Evolutionary conservation across 305 asterid genomes (phyloP).

Genomic region (Fraxinus latifolia): DNA sequence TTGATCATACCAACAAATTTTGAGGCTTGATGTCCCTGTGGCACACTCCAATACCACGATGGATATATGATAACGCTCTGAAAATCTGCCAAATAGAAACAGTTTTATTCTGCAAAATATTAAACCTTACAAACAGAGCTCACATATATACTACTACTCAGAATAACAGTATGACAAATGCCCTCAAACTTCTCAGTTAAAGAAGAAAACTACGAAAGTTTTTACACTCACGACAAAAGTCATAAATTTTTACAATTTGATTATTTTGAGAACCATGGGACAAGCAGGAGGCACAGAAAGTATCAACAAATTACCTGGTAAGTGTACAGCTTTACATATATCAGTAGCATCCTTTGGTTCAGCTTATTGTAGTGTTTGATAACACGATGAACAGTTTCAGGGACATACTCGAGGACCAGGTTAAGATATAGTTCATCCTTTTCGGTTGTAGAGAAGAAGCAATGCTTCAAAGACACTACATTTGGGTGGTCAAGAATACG

Average conservation of each 20-base stretch:
- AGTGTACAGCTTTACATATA: conserved; percentile 84
- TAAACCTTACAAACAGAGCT: conserved; percentile 10
- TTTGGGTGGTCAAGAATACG: conserved; percentile 96
- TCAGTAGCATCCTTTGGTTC: conserved; percentile 90
- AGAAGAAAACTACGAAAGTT: not conserved
- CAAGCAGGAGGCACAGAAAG: not conserved
- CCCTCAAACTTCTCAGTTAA: not conserved
- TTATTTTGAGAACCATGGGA: not conserved
- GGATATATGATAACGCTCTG: conserved; percentile 89
- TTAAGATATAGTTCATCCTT: conserved; percentile 90
- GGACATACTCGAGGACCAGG: conserved; percentile 95
- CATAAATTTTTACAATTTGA: not conserved
- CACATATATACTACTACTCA: not conserved
- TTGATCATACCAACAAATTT: conserved; percentile 47
- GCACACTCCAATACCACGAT: conserved; percentile 78
- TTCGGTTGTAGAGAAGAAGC: conserved; percentile 95
- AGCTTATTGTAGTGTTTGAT: conserved; percentile 84
- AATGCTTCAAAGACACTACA: conserved; percentile 82
- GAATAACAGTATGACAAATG: not conserved
- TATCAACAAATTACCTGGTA: conserved; percentile 63
- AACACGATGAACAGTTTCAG: conserved; percentile 95
- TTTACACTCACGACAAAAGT: not conserved
- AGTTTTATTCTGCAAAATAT: conserved; percentile 9
- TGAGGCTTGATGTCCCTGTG: conserved; percentile 99
- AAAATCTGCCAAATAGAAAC: conserved; percentile 55